Evolutionary conservation across 768 basidiomycete genomes (phyloP), one percentile per base, ranked within the genome.

Genomic region (Podaxis sp.): DNA sequence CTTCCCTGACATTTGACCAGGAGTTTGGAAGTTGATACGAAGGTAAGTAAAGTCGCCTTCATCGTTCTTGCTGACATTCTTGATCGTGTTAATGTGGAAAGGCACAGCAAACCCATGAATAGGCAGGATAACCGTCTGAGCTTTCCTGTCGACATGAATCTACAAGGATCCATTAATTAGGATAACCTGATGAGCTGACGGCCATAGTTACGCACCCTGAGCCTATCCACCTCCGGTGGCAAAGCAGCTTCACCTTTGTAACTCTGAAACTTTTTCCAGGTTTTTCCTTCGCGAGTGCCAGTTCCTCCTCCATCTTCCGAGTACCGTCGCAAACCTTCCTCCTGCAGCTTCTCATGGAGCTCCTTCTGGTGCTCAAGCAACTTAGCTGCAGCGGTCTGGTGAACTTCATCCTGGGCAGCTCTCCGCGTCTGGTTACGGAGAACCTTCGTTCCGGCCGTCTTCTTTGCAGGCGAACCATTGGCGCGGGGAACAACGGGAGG

Each of bases 51-150:
- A 92, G 55, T 98, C 94, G 4, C 92, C 93, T 75, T 98, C 97
- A 65, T 99, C 96, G 66, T 86, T 97, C 79, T 98, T 98, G 80
- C 91, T 95, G 33, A 90, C 92, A 71, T 96, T 98, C 78, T 99
- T 98, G 66, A 99, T 94, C 1, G 94, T 94, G 71, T 96, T 96
- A 76, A 98, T 96, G 72, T 99, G 97, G 81, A 96, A 98, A 0
- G 96, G 95, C 0, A 96, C 95, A 0, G 95, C 94, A 68, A 90
- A 98, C 2, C 97, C 97, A 69, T 98, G 87, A 66, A 98, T 88
- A 15, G 97, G 97, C 3, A 98, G 75, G 51, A 98, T 84, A 56
- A 98, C 89, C 0, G 95, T 93, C 64, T 91, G 88, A 15, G 90
- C 85, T 72, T 94, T 94, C 67, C 92, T 87, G 72, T 99, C 97